A percentile compares a stretch with the other conserved stretches of the same genome.
Conservation (phyloP, 768 basidiomycete species). For the Mycena filopes region DNA sequence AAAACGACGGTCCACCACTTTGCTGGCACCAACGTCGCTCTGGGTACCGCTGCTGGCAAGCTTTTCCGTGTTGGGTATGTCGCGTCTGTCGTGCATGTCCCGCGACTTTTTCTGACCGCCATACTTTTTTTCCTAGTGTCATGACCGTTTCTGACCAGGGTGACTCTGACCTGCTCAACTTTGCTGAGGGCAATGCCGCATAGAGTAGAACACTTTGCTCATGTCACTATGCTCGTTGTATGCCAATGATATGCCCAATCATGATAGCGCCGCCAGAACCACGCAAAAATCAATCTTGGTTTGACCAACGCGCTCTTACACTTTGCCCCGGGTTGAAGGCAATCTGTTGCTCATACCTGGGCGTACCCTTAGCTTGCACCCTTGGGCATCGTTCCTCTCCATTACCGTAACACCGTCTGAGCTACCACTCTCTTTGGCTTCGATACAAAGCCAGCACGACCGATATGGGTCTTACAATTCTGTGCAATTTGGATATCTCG, state of each 20-base stretch:
- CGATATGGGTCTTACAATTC: too few relatives aligned
- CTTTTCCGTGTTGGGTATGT: conserved; percentile 95
- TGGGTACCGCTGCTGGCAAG: conserved; percentile 98
- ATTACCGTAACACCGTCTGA: too few relatives aligned
- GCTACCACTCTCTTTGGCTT: too few relatives aligned
- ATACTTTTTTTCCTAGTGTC: conserved; percentile 66
- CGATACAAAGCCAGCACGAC: too few relatives aligned
- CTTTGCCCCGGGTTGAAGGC: too few relatives aligned
- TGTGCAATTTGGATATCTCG: too few relatives aligned
- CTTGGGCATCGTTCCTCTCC: too few relatives aligned
- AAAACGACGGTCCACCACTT: conserved; percentile 99
- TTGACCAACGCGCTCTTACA: too few relatives aligned
- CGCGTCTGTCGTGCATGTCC: conserved; percentile 35
- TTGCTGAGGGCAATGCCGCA: conserved; percentile 78
- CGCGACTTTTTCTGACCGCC: conserved; percentile 3
- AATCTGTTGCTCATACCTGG: too few relatives aligned
- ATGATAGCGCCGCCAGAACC: conserved; percentile 7
- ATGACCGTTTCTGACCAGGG: conserved; percentile 97
- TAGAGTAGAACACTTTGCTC: conserved; percentile 48
- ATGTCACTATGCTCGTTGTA: conserved; percentile 17
- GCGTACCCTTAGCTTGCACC: too few relatives aligned
- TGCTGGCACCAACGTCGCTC: conserved; percentile 95
- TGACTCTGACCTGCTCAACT: conserved; percentile 93
- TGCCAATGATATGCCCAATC: conserved; percentile 29
- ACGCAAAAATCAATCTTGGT: too few relatives aligned